Evolutionary conservation across 2,329 filamentous ascomycete genomes (phyloP).

Genomic region (Dactylellina leptospora): DNA sequence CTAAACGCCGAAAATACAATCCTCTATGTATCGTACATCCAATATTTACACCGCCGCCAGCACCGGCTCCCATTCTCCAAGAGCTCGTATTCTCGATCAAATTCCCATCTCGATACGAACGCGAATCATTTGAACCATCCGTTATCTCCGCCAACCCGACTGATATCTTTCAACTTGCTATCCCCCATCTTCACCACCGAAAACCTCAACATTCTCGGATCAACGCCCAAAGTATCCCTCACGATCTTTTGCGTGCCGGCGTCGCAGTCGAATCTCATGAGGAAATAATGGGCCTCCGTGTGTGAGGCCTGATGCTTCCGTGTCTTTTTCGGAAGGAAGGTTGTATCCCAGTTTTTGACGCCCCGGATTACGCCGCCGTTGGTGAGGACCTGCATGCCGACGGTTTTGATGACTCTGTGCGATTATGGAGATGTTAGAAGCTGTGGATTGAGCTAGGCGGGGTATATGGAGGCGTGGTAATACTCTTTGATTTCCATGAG

Average conservation of each 20-base stretch:
- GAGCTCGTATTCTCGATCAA: no score
- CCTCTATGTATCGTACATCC: constrained; percentile 37
- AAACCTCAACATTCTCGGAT: constrained; percentile 89
- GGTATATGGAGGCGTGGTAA: constrained; percentile 17
- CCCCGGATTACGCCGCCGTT: constrained; percentile 89
- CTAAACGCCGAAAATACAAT: constrained; percentile 18
- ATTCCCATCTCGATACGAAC: no score
- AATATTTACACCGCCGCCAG: constrained; percentile 34
- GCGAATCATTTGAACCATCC: constrained; percentile 63
- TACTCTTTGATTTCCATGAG: constrained; percentile 95
- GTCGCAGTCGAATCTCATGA: constrained; percentile 92
- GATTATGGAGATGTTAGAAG: constrained; percentile 31
- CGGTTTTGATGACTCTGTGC: constrained; percentile 82
- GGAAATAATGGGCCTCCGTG: constrained; percentile 91
- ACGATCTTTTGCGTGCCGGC: constrained; percentile 77
- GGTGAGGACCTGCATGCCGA: constrained; percentile 82
- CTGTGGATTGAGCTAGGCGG: neutral
- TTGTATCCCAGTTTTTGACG: constrained; percentile 93
- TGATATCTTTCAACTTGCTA: constrained; percentile 69
- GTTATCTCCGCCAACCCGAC: constrained; percentile 67
- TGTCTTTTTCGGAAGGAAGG: constrained; percentile 80
- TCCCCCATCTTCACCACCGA: constrained; percentile 84
- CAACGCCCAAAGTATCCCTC: constrained; percentile 77
- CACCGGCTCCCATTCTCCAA: no score
- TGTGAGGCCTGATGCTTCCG: constrained; percentile 84